Base-by-base conservation (phyloP, 1,284 basidiomycete species). In the Bjerkandera adusta region DNA sequence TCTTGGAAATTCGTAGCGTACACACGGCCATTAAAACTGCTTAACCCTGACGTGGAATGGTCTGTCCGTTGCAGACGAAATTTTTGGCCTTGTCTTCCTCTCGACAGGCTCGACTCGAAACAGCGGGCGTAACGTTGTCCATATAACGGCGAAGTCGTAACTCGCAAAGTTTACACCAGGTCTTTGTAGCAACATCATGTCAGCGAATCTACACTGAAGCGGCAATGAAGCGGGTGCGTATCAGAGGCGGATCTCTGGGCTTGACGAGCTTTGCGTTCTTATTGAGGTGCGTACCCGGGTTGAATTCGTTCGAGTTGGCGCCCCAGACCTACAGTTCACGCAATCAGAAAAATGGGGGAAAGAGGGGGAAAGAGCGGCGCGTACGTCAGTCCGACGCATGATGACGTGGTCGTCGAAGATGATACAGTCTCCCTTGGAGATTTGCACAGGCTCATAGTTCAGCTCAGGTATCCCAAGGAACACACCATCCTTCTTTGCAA, bases 351-450 rank as follows among this genome's bases (percentile, higher is more conserved):
- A 43, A 1, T 7, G 11, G n/a, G n/a, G n/a, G n/a, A 4, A n/a
- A 26, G 7, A 12, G 38, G 29, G 5, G 6, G n/a, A n/a, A n/a
- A 34, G 35, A 21, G 22, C 5, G 5, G 12, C 15, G 42, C 45
- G 35, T 44, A 60, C 58, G n/a, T 43, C 47, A n/a, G 47, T 39
- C 35, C 51, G 49, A 4, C 57, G 48, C 57, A 59, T 61, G 45
- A 60, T 58, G 12, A 46, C 30, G 37, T 50, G 53, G 45, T 63
- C 61, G 8, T 57, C 59, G 60, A 59, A 63, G 15, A 59, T 38
- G 12, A 63, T 39, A 36, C 55, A 61, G 30, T 61, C 57, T 2
- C 60, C 58, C 35, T 55, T 55, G 26, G 44, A 43, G 5, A 61
- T 40, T 30, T 50, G 44, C 16, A 60, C 51, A 5, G 49, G 49